Evolutionary conservation across 257 asterid species (phyloP).

Genomic region (Penstemon davidsonii): DNA sequence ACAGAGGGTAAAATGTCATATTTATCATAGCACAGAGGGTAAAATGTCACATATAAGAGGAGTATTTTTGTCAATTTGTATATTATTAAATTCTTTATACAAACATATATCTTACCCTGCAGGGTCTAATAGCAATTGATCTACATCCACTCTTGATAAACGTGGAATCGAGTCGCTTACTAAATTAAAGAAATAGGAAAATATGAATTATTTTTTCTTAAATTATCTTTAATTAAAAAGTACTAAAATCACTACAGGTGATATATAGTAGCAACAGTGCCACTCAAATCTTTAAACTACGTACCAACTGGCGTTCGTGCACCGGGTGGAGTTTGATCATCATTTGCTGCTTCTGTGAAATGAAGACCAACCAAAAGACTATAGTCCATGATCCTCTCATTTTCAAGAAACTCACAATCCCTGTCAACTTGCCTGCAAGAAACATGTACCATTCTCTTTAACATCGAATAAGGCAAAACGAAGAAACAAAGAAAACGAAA

Average conservation of each 20-base stretch:
- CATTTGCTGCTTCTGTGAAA: constrained; percentile 47
- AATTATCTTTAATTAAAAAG: no score
- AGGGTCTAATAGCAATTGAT: constrained; percentile 73
- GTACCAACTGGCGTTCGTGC: constrained; percentile 41
- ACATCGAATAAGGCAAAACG: no score
- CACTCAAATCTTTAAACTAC: no score
- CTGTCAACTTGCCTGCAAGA: constrained; percentile 67
- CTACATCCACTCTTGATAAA: constrained; percentile 69
- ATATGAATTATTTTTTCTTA: no score
- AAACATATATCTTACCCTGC: constrained; percentile 52
- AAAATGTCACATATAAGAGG: no score
- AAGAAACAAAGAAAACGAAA: no score
- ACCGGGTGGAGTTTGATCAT: constrained; percentile 42
- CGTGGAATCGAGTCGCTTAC: constrained; percentile 63
- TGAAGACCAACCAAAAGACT: constrained; percentile 78
- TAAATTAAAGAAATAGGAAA: constrained; percentile 26
- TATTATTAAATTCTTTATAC: no score
- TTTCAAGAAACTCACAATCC: constrained; percentile 78
- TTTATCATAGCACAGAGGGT: no score
- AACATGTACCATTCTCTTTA: neutral
- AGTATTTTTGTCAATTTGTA: no score
- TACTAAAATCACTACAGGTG: no score
- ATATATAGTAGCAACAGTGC: no score
- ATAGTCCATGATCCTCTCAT: constrained; percentile 76
- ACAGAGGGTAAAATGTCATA: no score